Base-by-base conservation (phyloP, 306 rosid genomes). In the Prunus mira region DNA sequence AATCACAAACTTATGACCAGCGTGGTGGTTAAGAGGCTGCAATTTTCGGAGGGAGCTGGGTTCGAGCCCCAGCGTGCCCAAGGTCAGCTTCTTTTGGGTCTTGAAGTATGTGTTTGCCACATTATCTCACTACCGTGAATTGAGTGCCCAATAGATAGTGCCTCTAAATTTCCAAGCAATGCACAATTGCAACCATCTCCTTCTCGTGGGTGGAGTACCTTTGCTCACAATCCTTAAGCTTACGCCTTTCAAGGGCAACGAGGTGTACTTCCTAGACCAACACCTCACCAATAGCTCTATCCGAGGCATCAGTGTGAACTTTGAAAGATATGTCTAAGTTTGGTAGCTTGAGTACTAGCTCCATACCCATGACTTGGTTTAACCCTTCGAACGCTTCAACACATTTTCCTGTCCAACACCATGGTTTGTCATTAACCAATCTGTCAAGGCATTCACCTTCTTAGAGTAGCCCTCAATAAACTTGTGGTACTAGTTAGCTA, bases 101-200 rank as follows among this genome's bases (percentile, higher is more conserved):
- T 19, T n/a, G 57, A 67, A 54, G 15, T 74, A 77, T 13, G 68
- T 54, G 20, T 67, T 67, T 0, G 74, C 74, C 4, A 76, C 80
- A 60, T 70, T 50, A 5, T 78, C 38, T 78, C n/a, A 55, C 18
- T 7, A 77, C 10, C 3, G 46, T 25, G 5, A 68, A 77, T 13
- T 57, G 69, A 1, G 75, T 56, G 9, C 60, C 62, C 32, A 68
- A 7, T 11, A 77, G 27, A 19, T 69, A 68, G 3, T 56, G 49
- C 12, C 51, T 77, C 81, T 11, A 63, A 19, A 28, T 50, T 8
- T 30, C 49, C 0, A 63, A 72, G 52, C 46, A 71, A 13, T 51
- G 81, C 11, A 77, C 45, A 10, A 77, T 63, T 1, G 32, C 50
- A 2, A 13, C 11, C 75, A 56, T 54, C 45, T 77, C 75, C 34